These are phyloP conservation scores for Ustilago esculenta DNA, from an alignment of 1,284 basidiomycete genomes.

Conservation along the genomic window DNA sequence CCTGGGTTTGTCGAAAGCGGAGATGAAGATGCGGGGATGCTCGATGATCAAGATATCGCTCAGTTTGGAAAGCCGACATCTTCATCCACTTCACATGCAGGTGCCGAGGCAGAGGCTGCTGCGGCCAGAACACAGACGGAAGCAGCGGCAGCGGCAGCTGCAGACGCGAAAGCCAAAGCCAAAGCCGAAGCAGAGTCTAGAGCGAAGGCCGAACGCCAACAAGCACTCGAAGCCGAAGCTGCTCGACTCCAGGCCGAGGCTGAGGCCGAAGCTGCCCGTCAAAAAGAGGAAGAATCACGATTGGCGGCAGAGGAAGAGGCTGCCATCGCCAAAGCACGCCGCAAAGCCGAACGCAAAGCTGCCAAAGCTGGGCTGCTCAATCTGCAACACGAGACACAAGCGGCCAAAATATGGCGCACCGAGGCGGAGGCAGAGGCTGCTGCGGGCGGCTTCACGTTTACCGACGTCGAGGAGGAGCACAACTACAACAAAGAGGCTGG, in stretches of 20 bases:
- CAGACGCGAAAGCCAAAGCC: slow-evolving; percentile 5
- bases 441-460: slow-evolving; percentile 51
- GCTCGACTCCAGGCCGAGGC: slow-evolving; percentile 29
- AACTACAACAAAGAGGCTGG: neutral
- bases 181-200: slow-evolving; percentile 13
- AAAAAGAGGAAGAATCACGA: slow-evolving; percentile 42
- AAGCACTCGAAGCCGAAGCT: slow-evolving; percentile 24
- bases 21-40: slow-evolving; percentile 56
- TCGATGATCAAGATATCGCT: slow-evolving; percentile 49
- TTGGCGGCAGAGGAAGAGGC: slow-evolving; percentile 55
- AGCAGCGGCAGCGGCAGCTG: slow-evolving; percentile 8
- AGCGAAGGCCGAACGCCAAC: slow-evolving; percentile 15
- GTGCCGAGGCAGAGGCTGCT: slow-evolving; percentile 2
- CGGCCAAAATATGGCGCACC: slow-evolving; percentile 29
- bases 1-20: slow-evolving; percentile 32
- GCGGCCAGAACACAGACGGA: slow-evolving; percentile 5
- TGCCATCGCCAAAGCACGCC: slow-evolving; percentile 55
- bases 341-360: slow-evolving; percentile 54
- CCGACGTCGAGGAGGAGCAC: slow-evolving; percentile 21
- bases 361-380: slow-evolving; percentile 50
- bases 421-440: slow-evolving; percentile 61
- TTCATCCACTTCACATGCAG: neutral
- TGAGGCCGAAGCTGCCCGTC: slow-evolving; percentile 24
- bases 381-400: slow-evolving; percentile 37
- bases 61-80: slow-evolving; percentile 17